Evolutionary conservation across 2,329 filamentous ascomycete species (phyloP).

Genomic region (Sporothrix pallida): DNA sequence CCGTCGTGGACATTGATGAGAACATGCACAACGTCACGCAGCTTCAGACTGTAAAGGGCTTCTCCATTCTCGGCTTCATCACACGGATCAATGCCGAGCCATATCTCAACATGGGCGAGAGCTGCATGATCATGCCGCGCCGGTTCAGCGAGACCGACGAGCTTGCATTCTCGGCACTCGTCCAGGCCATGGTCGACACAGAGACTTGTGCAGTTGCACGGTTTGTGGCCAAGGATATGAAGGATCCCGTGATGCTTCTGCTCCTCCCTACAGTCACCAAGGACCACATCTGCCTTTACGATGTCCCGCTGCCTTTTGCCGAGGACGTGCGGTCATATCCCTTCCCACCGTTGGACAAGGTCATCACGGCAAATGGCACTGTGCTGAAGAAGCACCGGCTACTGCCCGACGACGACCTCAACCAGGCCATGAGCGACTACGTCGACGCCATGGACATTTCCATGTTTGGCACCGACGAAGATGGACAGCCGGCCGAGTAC

Average conservation of each 20-base stretch:
- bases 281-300: conserved; percentile 83
- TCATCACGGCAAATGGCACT: conserved; percentile 85
- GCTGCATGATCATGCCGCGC: conserved; percentile 77
- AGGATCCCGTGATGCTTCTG: conserved; percentile 76
- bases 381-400: conserved; percentile 81
- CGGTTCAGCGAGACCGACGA: conserved; percentile 81
- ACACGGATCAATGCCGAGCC: conserved; percentile 75
- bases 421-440: conserved; percentile 84
- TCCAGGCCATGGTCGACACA: conserved; percentile 84
- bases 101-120: conserved; percentile 83
- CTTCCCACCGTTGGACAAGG: conserved; percentile 86
- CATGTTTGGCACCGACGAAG: conserved; percentile 71
- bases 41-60: conserved; percentile 73
- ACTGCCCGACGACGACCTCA: conserved; percentile 75
- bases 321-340: conserved; percentile 91
- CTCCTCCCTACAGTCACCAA: conserved; percentile 80
- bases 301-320: conserved; percentile 88
- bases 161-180: conserved; percentile 84
- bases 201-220: conserved; percentile 86
- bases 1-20: conserved; percentile 87
- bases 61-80: conserved; percentile 89
- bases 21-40: conserved; percentile 87
- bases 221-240: conserved; percentile 82
- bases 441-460: conserved; percentile 93
- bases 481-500: conserved; percentile 72